Percentiles rank a stretch among this genome's conserved stretches.
Conservation (phyloP, 108 stramenopile species). For the Phaeodactylum tricornutum region DNA sequence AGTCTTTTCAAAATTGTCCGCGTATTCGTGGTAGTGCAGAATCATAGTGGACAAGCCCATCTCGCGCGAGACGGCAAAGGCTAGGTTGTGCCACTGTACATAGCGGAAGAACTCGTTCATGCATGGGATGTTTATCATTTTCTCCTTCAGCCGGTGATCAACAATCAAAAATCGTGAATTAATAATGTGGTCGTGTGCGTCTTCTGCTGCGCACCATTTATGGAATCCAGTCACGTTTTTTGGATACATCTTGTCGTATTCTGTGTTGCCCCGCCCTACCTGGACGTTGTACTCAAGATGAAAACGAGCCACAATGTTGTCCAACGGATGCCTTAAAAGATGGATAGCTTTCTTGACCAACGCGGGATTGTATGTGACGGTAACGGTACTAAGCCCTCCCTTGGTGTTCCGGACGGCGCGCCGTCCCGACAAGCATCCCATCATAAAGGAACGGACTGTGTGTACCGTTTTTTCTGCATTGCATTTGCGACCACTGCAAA, state of each 20-base stretch:
- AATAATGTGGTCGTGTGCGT: slow-evolving; percentile 3
- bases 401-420: neutral
- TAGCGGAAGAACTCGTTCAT: slow-evolving; percentile 45
- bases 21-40: slow-evolving; percentile 49
- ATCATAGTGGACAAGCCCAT: slow-evolving; percentile 29
- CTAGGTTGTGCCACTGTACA: slow-evolving; percentile 63
- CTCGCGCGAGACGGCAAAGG: slow-evolving; percentile 34
- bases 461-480: neutral
- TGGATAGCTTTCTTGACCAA: slow-evolving; percentile 34
- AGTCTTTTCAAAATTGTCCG: slow-evolving; percentile 25
- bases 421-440: slow-evolving; percentile 4
- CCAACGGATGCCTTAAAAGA: slow-evolving; percentile 48
- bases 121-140: slow-evolving; percentile 32
- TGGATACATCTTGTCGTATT: slow-evolving; percentile 16
- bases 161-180: slow-evolving; percentile 16
- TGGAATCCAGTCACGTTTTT: slow-evolving; percentile 33
- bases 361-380: slow-evolving; percentile 1
- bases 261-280: slow-evolving; percentile 13
- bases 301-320: slow-evolving; percentile 50
- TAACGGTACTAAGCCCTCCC: neutral
- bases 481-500: slow-evolving; percentile 5
- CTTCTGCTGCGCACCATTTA: slow-evolving; percentile 21
- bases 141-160: slow-evolving; percentile 18
- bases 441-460: slow-evolving; percentile 5
- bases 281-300: slow-evolving; percentile 30